Evolutionary conservation across 768 basidiomycete genomes (phyloP), one percentile per base, ranked within the genome.

Genomic region (Phylloporus scabripes): DNA sequence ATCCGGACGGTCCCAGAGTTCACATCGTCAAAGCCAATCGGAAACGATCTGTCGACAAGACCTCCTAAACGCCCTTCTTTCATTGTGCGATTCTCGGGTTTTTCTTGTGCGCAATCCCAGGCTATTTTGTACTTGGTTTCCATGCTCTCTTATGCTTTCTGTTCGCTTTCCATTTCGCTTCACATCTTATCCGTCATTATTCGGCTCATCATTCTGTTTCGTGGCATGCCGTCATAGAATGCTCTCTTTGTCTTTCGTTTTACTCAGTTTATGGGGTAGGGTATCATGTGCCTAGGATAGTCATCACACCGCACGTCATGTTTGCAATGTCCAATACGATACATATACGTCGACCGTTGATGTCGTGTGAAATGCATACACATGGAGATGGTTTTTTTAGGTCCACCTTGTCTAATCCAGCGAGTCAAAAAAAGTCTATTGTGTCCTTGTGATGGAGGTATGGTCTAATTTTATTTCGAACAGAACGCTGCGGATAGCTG

Each of bases 171-270:
- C 34, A 42, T 39, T 37, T 32, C 42, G 45, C 12, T 55, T 43
- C 42, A 41, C 61, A 50, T 61, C 54, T 65, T 66, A 64, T 68
- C 62, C 46, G 51, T 65, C 66, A 66, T 53, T 65, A 65, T 65
- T 64, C 52, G 56, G 52, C 53, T 38, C 14, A 12, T 31, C 29
- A 3, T 31, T 5, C 29, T 31, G 12, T 31, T 58, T 56, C 14
- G 33, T 65, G 42, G 56, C 47, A 62, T 58, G 56, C 51, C 54
- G 63, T 67, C 46, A 53, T 67, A 67, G 55, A 62, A 42, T 51
- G 31, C 31, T 37, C 17, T 21, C 36, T 32, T 15, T 34, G 14
- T 34, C 34, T 42, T 32, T 17, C n/a, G 37, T 34, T 48, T 57
- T 18, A 7, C 24, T 40, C 14, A 4, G 7, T n/a, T 39, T 51